These are phyloP conservation scores for Paratinospora sagittata DNA, from an alignment of 164 flowering plant genomes.

Conservation along the genomic window DNA sequence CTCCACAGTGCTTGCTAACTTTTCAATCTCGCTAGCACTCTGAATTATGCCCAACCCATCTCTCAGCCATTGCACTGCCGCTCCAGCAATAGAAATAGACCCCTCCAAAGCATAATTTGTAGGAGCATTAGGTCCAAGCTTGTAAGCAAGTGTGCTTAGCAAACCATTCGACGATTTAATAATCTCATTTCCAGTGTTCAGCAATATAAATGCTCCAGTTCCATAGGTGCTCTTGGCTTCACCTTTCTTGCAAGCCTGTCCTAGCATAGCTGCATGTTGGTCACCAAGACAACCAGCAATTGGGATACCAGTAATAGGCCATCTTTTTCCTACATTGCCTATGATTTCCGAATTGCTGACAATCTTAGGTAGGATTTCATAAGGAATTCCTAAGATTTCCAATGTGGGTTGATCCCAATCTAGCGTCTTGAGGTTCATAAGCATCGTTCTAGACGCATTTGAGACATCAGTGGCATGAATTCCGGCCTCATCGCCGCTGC, in stretches of 20 bases:
- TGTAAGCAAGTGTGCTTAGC: conserved; percentile 70
- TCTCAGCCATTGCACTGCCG: conserved; percentile 98
- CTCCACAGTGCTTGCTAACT: conserved; percentile 54
- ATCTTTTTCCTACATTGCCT: conserved; percentile 55
- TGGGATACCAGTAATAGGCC: conserved; percentile 74
- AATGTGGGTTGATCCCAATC: conserved; percentile 70
- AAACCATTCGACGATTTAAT: conserved; percentile 72
- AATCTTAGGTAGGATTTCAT: conserved; percentile 63
- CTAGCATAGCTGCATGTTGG: conserved; percentile 96
- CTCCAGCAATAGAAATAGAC: conserved; percentile 94
- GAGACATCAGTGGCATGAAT: conserved; percentile 93
- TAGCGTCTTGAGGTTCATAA: conserved; percentile 80
- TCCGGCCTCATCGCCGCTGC: conserved; percentile 27
- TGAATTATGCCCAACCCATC: conserved; percentile 76
- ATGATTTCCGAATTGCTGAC: conserved; percentile 79
- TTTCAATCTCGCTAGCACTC: conserved; percentile 71
- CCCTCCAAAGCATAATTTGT: conserved; percentile 92
- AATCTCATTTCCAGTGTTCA: conserved; percentile 68
- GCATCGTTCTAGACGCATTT: conserved; percentile 89
- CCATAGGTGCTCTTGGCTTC: conserved; percentile 99
- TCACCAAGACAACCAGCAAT: conserved; percentile 94
- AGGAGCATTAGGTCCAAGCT: conserved; percentile 77
- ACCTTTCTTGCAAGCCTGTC: conserved; percentile 85
- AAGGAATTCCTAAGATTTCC: conserved; percentile 54
- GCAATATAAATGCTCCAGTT: conserved; percentile 89